Evolutionary conservation across 1,284 basidiomycete genomes (phyloP).

Genomic region (Hymenochaete sp.): DNA sequence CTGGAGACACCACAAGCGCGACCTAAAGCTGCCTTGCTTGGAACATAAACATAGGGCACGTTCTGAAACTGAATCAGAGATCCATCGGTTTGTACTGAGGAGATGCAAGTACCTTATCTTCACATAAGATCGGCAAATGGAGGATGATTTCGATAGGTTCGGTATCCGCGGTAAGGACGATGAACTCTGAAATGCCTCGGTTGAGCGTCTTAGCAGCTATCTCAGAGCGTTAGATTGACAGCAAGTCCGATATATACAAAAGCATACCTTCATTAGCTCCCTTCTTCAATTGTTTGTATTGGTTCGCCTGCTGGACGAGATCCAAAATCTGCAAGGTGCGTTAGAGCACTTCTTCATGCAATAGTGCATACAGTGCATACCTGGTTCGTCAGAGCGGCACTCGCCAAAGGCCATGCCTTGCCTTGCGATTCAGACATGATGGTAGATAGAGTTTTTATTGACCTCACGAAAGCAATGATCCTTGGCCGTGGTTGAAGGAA

Average conservation of each 20-base stretch:
- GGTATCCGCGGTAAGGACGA: slow-evolving; percentile 95
- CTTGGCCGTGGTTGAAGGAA: slow-evolving; percentile 14
- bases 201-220: slow-evolving; percentile 95
- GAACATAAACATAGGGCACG: slow-evolving; percentile 93
- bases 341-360: slow-evolving; percentile 9
- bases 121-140: slow-evolving; percentile 94
- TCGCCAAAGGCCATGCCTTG: slow-evolving; percentile 93
- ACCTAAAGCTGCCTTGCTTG: slow-evolving; percentile 90
- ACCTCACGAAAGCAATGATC: slow-evolving; percentile 19
- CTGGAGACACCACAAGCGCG: slow-evolving; percentile 94
- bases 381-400: slow-evolving; percentile 87
- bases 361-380: slow-evolving; percentile 37
- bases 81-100: slow-evolving; percentile 5
- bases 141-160: slow-evolving; percentile 97
- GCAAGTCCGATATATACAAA: not conserved
- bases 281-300: slow-evolving; percentile 98
- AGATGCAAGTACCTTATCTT: slow-evolving; percentile 74
- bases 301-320: slow-evolving; percentile 79
- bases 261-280: slow-evolving; percentile 87
- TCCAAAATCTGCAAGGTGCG: slow-evolving; percentile 64
- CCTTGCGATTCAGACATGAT: slow-evolving; percentile 46
- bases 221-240: not conserved
- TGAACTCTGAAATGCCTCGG: slow-evolving; percentile 97
- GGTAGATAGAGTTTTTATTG: slow-evolving; percentile 16
- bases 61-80: slow-evolving; percentile 45